Base-by-base conservation (phyloP, 139 green algal genomes). In the Tetraselmis striata region DNA sequence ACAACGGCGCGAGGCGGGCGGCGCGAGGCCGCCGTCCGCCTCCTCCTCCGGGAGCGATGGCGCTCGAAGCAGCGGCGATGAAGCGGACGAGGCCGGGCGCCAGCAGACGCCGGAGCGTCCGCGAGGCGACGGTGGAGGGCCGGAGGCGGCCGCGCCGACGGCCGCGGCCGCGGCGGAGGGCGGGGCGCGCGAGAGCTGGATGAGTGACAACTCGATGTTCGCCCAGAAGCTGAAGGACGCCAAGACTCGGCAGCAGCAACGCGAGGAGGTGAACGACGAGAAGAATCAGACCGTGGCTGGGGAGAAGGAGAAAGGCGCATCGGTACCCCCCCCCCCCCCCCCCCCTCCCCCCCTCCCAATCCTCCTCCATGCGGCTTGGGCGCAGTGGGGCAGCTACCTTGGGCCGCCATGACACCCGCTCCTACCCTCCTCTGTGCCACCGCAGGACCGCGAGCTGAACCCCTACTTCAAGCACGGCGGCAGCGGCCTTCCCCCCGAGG, bases 121-220 rank as follows among this genome's bases (percentile, higher is more conserved):
- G 75, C 75, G 29, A 59, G 24, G 2, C 26, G n/a, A 30, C 31
- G 82, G 23, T 0, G 31, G 25, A 29, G 59, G 2, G 76, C 76
- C 18, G 1, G 28, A 79, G 31, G 31, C 77, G 77, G 76, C 29
- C 29, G 74, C 83, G 77, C 2, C 28, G 29, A 0, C 18, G 80
- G 31, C 32, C 85, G 83, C 82, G 85, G 28, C 45, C n/a, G 45
- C 81, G 25, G 76, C 30, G 22, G 24, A 58, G 32, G 28, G 24
- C 0, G 76, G n/a, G 0, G 81, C 28, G 28, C 32, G 81, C 0
- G 91, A 95, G 78, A 91, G 95, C 67, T 96, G 92, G 92, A 96
- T 96, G 92, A 95, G 89, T 0, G 45, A 67, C 45, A 87, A 88
- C 78, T 90, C 90, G 30, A 91, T 89, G 86, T 78, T 29, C 0